Evolutionary conservation across 2,329 filamentous ascomycete species (phyloP), one percentile per base, ranked within the genome.

Genomic region (Penicillium olsonii): DNA sequence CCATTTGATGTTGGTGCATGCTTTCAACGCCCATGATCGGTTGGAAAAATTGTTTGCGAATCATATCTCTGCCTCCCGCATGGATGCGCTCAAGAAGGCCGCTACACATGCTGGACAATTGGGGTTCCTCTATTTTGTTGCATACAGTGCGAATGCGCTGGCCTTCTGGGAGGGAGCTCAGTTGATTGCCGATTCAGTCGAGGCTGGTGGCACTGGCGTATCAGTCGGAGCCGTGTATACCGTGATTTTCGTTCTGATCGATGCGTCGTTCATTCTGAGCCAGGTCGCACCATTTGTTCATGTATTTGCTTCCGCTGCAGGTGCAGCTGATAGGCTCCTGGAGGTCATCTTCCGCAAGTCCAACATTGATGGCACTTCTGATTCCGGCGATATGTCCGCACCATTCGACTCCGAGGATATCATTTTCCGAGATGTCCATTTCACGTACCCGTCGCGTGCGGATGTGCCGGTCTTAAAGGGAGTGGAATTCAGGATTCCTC

Each of bases 121-220:
- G 8, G 84, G 84, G 2, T 66, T 80, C 11, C 70, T 87, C 3
- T 87, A 85, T 64, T 87, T 88, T 55, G 80, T 88, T 56, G 82
- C 83, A 4, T 87, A 85, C 56, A 78, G 82, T 1, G 82, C 83
- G 3, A 87, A 87, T 63, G 83, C 82, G 0, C 71, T 88, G n/a
- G 83, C 84, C 0, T 87, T 85, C 63, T 87, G 83, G 83, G 79
- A 86, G 61, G 85, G 85, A 34, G 82, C 81, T 48, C 75, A 72
- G 26, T 78, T 78, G 55, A 79, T 84, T 40, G 75, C 75, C 7
- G 68, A 35, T 35, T 35, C 33, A 7, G 27, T 42, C 3, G 18
- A 42, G 4, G 26, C 14, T 14, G 22, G n/a, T 8, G 26, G 26
- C 31, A 40, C 44, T 2, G 64, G 61, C 0, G 53, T 59, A 22